Evolutionary conservation across 768 basidiomycete genomes (phyloP).

Genomic region (Leccinum arenicola): DNA sequence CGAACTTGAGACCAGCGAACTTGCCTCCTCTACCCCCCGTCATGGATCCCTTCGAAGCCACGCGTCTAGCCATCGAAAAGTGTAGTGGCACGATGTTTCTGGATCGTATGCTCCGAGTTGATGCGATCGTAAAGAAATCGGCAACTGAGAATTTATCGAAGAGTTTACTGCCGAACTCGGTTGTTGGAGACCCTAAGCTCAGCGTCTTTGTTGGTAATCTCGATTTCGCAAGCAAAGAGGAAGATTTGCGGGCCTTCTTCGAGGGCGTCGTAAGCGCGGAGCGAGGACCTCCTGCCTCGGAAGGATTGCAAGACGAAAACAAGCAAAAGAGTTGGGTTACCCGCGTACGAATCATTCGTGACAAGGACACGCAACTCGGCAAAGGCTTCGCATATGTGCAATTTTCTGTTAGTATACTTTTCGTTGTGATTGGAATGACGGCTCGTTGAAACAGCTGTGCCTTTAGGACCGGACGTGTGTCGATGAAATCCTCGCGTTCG

Average conservation of each 20-base stretch:
- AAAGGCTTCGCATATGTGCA: slow-evolving; percentile 96
- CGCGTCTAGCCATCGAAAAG: slow-evolving; percentile 50
- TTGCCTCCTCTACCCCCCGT: slow-evolving; percentile 47
- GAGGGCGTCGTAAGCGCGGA: slow-evolving; percentile 73
- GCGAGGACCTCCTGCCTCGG: slow-evolving; percentile 52
- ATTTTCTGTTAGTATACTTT: slow-evolving; percentile 54
- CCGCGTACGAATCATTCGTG: slow-evolving; percentile 84
- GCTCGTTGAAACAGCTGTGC: background rate
- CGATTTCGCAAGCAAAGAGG: slow-evolving; percentile 89
- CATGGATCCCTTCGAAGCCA: slow-evolving; percentile 73
- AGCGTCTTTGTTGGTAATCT: slow-evolving; percentile 91
- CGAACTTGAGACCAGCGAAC: slow-evolving; percentile 43
- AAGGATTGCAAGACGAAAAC: slow-evolving; percentile 27
- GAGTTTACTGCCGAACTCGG: slow-evolving; percentile 22
- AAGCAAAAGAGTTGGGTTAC: slow-evolving; percentile 64
- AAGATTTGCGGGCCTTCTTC: slow-evolving; percentile 84
- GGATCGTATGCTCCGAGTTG: slow-evolving; percentile 78
- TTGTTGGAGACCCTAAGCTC: slow-evolving; percentile 64
- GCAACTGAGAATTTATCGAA: slow-evolving; percentile 20
- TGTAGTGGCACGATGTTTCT: slow-evolving; percentile 74
- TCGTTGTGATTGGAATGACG: background rate
- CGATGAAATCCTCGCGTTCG: slow-evolving; percentile 86
- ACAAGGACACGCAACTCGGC: slow-evolving; percentile 88
- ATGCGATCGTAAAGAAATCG: slow-evolving; percentile 47
- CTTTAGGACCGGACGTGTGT: slow-evolving; percentile 84